Conservation (phyloP, 108 stramenopile species). For the Fragilaria crotonensis region DNA sequence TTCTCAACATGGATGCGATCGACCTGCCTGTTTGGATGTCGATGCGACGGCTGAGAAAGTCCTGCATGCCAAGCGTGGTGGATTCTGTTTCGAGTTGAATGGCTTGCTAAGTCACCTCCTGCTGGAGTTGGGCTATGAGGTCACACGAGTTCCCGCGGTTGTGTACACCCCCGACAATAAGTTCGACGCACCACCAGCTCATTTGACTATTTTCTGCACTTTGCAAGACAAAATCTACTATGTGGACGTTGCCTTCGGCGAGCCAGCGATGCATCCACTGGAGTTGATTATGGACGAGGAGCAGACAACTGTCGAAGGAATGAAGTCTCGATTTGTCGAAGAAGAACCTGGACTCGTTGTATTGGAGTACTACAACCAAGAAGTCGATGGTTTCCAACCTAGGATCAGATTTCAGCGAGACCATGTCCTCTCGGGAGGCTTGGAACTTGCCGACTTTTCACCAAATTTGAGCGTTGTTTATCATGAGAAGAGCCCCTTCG, state of each 20-base stretch:
- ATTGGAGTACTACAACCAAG: too few relatives aligned
- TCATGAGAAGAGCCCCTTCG: too few relatives aligned
- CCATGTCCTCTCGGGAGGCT: too few relatives aligned
- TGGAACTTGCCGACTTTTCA: too few relatives aligned
- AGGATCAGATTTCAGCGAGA: too few relatives aligned
- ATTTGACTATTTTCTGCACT: constrained; percentile 4
- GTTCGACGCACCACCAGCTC: constrained; percentile 10
- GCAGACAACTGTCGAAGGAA: constrained; percentile 32
- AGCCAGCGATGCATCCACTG: constrained; percentile 29
- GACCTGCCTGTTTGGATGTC: constrained; percentile 12
- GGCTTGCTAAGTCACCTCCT: constrained; percentile 12
- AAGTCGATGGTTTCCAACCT: too few relatives aligned
- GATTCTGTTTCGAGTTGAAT: constrained; percentile 39
- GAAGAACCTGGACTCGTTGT: constrained; percentile 2
- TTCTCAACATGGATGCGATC: constrained; percentile 17
- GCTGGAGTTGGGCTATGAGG: constrained; percentile 11
- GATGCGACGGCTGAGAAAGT: constrained; percentile 16
- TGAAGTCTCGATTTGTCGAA: constrained; percentile 11
- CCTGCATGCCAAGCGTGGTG: constrained; percentile 18
- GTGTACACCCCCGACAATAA: constrained; percentile 7
- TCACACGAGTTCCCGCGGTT: constrained; percentile 16
- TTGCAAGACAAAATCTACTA: constrained; percentile 4
- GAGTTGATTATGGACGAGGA: constrained; percentile 3
- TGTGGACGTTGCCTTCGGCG: constrained; percentile 44
- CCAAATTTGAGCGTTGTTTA: too few relatives aligned